A percentile compares a stretch with the other conserved stretches of the same genome.
These are phyloP conservation scores for Penicillium cosmopolitanum DNA, from an alignment of 495 filamentous ascomycete genomes.

Conservation along the genomic window DNA sequence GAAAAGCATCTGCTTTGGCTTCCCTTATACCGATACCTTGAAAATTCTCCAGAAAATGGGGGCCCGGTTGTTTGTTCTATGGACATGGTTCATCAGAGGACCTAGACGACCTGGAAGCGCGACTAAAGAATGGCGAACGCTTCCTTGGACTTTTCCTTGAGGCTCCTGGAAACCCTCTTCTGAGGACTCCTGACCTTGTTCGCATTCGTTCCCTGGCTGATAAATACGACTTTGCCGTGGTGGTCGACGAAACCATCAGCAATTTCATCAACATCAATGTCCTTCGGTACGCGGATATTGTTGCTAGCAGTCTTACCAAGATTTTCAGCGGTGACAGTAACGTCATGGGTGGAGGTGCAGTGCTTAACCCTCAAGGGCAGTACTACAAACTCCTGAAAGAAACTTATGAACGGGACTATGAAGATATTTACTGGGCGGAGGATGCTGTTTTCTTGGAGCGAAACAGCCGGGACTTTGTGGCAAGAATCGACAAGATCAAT, in stretches of 20 bases:
- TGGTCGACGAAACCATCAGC: slow-evolving; percentile 94
- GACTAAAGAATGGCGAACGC: slow-evolving; percentile 71
- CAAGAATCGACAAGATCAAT: slow-evolving; percentile 83
- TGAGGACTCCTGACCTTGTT: slow-evolving; percentile 79
- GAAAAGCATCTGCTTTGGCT: slow-evolving; percentile 58
- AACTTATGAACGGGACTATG: slow-evolving; percentile 64
- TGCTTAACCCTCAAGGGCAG: slow-evolving; percentile 78
- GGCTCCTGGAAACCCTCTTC: slow-evolving; percentile 88
- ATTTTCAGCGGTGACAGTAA: slow-evolving; percentile 97
- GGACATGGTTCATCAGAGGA: slow-evolving; percentile 81
- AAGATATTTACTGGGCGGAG: slow-evolving; percentile 91
- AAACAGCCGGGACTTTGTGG: slow-evolving; percentile 90
- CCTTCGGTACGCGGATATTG: slow-evolving; percentile 83
- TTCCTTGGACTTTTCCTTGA: slow-evolving; percentile 91
- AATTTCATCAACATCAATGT: slow-evolving; percentile 96
- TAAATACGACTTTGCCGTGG: slow-evolving; percentile 83
- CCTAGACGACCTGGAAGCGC: slow-evolving; percentile 80
- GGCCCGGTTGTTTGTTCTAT: slow-evolving; percentile 88
- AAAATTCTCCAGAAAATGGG: slow-evolving; percentile 97
- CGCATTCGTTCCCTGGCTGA: slow-evolving; percentile 82
- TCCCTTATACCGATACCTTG: slow-evolving; percentile 94
- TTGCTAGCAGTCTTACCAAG: slow-evolving; percentile 93
- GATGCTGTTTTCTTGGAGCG: slow-evolving; percentile 94
- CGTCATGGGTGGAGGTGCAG: slow-evolving; percentile 91
- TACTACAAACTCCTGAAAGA: slow-evolving; percentile 73